Evolutionary conservation across 2,329 filamentous ascomycete species (phyloP).

Genomic region (Zymoseptoria tritici): DNA sequence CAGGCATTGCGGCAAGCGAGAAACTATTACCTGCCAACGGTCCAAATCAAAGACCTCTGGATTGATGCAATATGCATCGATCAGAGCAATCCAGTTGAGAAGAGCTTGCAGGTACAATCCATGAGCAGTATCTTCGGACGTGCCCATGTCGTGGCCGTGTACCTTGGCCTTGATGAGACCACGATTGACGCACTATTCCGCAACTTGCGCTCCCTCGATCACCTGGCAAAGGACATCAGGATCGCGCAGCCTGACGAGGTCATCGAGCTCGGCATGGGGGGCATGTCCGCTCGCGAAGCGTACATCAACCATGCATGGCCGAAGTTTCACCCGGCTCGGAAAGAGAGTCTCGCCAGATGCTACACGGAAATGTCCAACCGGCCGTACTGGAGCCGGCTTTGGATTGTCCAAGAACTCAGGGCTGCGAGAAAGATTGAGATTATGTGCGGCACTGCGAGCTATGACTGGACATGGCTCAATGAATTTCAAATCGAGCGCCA

Average conservation of each 20-base stretch:
- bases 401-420: slow-evolving; percentile 5
- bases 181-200: neutral
- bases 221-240: neutral
- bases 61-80: slow-evolving; percentile 5
- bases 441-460: neutral
- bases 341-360: neutral
- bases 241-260: neutral
- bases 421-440: neutral
- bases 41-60: neutral
- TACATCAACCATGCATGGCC: neutral
- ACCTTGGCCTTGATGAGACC: neutral
- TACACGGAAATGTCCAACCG: neutral
- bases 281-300: neutral
- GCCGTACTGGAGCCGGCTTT: slow-evolving; percentile 4
- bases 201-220: neutral
- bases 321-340: neutral
- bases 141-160: neutral
- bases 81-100: slow-evolving; percentile 1
- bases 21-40: neutral
- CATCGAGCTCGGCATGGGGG: neutral
- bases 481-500: neutral
- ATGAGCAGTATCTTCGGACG: slow-evolving; percentile 1
- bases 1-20: slow-evolving; percentile 1
- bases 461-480: neutral
- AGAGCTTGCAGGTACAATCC: slow-evolving; percentile 1